Evolutionary conservation across 768 basidiomycete species (phyloP).

Genomic region (Neoboletus brunneissimus): DNA sequence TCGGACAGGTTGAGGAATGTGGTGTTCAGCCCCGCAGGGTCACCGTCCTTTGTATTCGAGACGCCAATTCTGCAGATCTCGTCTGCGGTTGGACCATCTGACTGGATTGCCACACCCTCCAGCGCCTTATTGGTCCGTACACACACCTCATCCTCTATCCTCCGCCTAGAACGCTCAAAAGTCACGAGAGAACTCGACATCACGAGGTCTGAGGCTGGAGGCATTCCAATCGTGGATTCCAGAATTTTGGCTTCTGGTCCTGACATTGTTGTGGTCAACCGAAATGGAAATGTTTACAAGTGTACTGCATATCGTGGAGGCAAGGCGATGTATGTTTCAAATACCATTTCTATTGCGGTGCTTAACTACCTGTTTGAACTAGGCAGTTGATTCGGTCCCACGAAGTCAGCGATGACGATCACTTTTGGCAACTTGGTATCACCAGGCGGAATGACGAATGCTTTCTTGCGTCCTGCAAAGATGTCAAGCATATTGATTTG

Average conservation of each 20-base stretch:
- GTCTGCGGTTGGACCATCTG: slow-evolving; percentile 27
- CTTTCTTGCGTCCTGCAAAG: slow-evolving; percentile 46
- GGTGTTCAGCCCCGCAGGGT: slow-evolving; percentile 36
- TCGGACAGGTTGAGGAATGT: slow-evolving; percentile 15
- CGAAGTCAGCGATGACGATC: slow-evolving; percentile 20
- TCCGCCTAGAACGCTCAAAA: slow-evolving; percentile 28
- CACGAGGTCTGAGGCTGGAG: slow-evolving; percentile 40
- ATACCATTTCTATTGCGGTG: neutral
- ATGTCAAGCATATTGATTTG: slow-evolving; percentile 48
- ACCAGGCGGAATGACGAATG: slow-evolving; percentile 36
- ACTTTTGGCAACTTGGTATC: slow-evolving; percentile 54
- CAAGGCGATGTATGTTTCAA: slow-evolving; percentile 41
- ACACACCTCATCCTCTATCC: slow-evolving; percentile 41
- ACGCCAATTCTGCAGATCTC: slow-evolving; percentile 70
- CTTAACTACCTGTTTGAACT: neutral
- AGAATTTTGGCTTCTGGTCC: slow-evolving; percentile 34
- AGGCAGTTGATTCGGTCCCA: slow-evolving; percentile 22
- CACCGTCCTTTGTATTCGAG: slow-evolving; percentile 46
- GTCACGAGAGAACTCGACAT: slow-evolving; percentile 39
- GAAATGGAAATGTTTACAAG: slow-evolving; percentile 50
- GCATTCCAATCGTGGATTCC: slow-evolving; percentile 46
- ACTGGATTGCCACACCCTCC: slow-evolving; percentile 12
- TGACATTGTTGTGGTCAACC: slow-evolving; percentile 47
- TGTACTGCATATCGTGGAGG: slow-evolving; percentile 38
- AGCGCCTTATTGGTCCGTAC: slow-evolving; percentile 43